phyloP scores from a whole-genome alignment of 1,284 basidiomycete species.

The Thelephora terrestris region DNA sequence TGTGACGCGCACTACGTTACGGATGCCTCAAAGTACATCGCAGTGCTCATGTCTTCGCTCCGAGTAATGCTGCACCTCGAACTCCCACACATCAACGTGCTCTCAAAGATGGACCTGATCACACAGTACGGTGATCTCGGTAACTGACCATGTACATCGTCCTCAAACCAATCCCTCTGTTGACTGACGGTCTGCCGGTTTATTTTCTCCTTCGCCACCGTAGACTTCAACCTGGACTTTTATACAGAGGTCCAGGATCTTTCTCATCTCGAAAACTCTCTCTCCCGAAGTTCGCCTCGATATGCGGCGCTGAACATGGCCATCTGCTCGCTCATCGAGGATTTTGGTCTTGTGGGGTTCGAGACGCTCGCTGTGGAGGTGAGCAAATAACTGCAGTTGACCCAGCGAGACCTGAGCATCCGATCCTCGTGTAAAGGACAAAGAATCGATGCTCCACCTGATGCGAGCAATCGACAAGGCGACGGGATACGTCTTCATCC shows the following conservation, averaged over 20 bases:
- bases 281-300: slow-evolving; percentile 56
- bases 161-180: slow-evolving; percentile 4
- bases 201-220: slow-evolving; percentile 3
- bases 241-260: slow-evolving; percentile 98
- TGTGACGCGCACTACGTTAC: slow-evolving; percentile 97
- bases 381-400: slow-evolving; percentile 12
- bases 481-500: slow-evolving; percentile 81
- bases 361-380: slow-evolving; percentile 96
- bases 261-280: slow-evolving; percentile 73
- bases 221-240: slow-evolving; percentile 95
- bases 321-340: slow-evolving; percentile 87
- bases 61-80: slow-evolving; percentile 98
- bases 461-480: slow-evolving; percentile 78
- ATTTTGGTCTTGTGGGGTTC: slow-evolving; percentile 91
- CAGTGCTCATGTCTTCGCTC: slow-evolving; percentile 84
- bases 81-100: slow-evolving; percentile 93
- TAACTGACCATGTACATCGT: slow-evolving; percentile 24
- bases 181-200: not conserved
- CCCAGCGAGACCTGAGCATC: not conserved
- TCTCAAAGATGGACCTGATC: slow-evolving; percentile 92
- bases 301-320: slow-evolving; percentile 80
- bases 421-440: slow-evolving; percentile 50
- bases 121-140: slow-evolving; percentile 82
- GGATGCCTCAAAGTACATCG: slow-evolving; percentile 91
- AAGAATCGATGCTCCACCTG: slow-evolving; percentile 85